Evolutionary conservation across 2,329 filamentous ascomycete species (phyloP).

Genomic region (Akanthomyces uredinophilus): DNA sequence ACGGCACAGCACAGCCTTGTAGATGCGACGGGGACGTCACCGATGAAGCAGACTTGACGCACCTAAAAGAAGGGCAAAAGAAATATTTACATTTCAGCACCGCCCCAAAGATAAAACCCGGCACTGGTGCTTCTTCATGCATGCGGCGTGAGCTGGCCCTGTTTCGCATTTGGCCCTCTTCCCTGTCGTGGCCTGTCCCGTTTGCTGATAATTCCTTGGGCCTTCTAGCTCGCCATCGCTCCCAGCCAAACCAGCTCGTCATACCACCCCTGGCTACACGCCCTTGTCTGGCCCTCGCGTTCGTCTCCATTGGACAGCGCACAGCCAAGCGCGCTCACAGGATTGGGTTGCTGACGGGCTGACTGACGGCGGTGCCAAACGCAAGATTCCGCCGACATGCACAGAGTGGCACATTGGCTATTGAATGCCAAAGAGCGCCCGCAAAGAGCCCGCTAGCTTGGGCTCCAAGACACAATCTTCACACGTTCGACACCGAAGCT

Average conservation of each 20-base stretch:
- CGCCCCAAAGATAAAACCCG: neutral
- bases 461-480: neutral
- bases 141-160: neutral
- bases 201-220: neutral
- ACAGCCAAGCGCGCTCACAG: neutral
- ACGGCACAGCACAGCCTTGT: neutral
- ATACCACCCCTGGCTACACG: neutral
- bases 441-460: neutral
- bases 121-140: slow-evolving; percentile 4
- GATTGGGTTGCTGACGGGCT: neutral
- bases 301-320: neutral
- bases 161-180: neutral
- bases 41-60: slow-evolving; percentile 7
- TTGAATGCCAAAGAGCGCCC: neutral
- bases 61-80: neutral
- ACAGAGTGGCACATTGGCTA: neutral
- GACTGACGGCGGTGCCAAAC: neutral
- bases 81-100: neutral
- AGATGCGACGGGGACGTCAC: neutral
- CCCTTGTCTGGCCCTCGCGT: neutral
- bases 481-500: neutral
- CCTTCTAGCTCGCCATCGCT: neutral
- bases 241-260: neutral
- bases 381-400: neutral
- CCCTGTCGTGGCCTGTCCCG: neutral